Evolutionary conservation across 2,329 filamentous ascomycete genomes (phyloP).

Genomic region (Lachnellula willkommii): DNA sequence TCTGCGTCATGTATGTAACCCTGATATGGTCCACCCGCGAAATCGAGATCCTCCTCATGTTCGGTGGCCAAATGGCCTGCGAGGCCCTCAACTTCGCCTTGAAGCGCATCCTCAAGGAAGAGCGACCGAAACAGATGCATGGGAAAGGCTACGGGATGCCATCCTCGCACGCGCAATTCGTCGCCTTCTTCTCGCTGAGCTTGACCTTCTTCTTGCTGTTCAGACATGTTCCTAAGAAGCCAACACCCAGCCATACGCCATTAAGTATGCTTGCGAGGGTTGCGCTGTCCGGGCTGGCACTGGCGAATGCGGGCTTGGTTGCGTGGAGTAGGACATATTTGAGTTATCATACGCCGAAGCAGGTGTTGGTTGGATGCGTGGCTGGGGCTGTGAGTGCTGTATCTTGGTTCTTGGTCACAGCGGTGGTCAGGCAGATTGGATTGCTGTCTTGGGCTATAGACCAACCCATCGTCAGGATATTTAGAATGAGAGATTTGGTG

Average conservation of each 20-base stretch:
- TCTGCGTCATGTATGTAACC: conserved; percentile 85
- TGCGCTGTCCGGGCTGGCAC: conserved; percentile 49
- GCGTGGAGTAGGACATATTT: conserved; percentile 83
- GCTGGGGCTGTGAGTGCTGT: conserved; percentile 68
- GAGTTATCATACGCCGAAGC: conserved; percentile 82
- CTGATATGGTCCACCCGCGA: conserved; percentile 89
- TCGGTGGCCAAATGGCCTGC: conserved; percentile 84
- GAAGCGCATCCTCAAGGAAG: conserved; percentile 88
- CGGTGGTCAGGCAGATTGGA: conserved; percentile 59
- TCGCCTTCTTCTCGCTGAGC: conserved; percentile 83
- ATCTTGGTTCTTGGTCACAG: conserved; percentile 72
- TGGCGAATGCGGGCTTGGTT: conserved; percentile 60
- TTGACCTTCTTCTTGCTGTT: conserved; percentile 78
- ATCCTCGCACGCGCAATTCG: conserved; percentile 89
- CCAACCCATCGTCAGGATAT: conserved; percentile 54
- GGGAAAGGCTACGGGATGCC: conserved; percentile 98
- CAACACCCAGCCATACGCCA: conserved; percentile 41
- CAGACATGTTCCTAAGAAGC: conserved; percentile 59
- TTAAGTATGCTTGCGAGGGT: conserved; percentile 57
- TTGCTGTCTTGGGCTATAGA: conserved; percentile 69
- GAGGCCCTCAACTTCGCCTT: conserved; percentile 85
- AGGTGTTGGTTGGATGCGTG: conserved; percentile 74
- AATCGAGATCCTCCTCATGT: conserved; percentile 82
- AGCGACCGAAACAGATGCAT: conserved; percentile 75
- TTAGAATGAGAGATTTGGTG: conserved; percentile 77